phyloP scores from a whole-genome alignment of 768 basidiomycete species.

The Lactarius sp. region DNA sequence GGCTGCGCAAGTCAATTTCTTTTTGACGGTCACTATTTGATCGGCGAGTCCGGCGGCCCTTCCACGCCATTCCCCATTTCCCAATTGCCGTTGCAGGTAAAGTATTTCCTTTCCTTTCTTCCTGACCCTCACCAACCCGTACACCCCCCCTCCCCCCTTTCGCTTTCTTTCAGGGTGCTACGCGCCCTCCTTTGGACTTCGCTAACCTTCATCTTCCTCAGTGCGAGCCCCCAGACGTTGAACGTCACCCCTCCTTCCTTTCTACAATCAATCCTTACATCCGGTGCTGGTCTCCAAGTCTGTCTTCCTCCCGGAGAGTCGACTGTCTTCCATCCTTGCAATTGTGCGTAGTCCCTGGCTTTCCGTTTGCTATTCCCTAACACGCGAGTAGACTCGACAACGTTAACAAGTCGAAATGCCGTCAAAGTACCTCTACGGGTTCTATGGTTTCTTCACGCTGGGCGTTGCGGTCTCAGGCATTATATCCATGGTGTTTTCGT shows the following conservation, averaged over 20 bases:
- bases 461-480: conserved; percentile 66
- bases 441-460: conserved; percentile 70
- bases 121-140: conserved; percentile 4
- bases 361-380: background rate
- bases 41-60: background rate
- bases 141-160: conserved; percentile 30
- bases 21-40: conserved; percentile 13
- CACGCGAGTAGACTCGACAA: background rate
- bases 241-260: conserved; percentile 18
- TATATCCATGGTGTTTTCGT: conserved; percentile 58
- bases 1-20: background rate
- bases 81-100: conserved; percentile 6
- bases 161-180: conserved; percentile 25
- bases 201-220: conserved; percentile 34
- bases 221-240: conserved; percentile 19
- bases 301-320: background rate
- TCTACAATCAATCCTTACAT: background rate
- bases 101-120: conserved; percentile 20
- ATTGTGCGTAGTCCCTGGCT: background rate
- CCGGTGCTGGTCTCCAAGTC: conserved; percentile 14
- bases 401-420: conserved; percentile 46
- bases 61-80: background rate
- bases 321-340: background rate
- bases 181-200: conserved; percentile 20
- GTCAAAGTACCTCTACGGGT: conserved; percentile 61